phyloP scores from a whole-genome alignment of 495 filamentous ascomycete genomes.

The Hypoxylon lienhwacheense region DNA sequence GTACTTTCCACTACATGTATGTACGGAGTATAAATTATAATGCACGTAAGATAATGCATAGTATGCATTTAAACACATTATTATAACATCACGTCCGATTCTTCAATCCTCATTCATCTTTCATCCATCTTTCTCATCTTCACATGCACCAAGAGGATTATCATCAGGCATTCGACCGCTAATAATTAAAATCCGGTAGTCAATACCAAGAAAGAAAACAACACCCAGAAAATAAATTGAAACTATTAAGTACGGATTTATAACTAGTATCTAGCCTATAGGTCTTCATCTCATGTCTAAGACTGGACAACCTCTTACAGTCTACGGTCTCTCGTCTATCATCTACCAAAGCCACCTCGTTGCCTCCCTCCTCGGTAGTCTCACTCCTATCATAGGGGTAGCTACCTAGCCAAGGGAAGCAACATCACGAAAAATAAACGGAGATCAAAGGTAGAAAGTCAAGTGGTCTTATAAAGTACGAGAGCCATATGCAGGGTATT shows the following conservation, averaged over 20 bases:
- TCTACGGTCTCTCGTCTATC: too few relatives aligned
- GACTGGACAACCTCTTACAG: too few relatives aligned
- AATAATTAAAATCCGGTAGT: neutral
- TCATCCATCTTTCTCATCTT: too few relatives aligned
- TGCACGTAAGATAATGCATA: too few relatives aligned
- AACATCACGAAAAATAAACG: slow-evolving; percentile 2
- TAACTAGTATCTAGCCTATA: too few relatives aligned
- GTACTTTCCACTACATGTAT: too few relatives aligned
- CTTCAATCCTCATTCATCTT: too few relatives aligned
- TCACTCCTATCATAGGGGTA: slow-evolving; percentile 11
- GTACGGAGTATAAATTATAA: too few relatives aligned
- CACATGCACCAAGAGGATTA: neutral
- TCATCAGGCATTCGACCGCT: neutral
- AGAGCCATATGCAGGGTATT: slow-evolving; percentile 22
- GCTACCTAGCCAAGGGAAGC: too few relatives aligned
- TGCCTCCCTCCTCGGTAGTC: slow-evolving; percentile 6
- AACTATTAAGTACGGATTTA: neutral
- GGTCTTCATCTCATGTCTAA: too few relatives aligned
- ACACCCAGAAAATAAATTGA: neutral
- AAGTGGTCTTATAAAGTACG: slow-evolving; percentile 28
- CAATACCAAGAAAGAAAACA: neutral
- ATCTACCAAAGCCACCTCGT: neutral
- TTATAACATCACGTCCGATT: too few relatives aligned
- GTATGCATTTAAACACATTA: too few relatives aligned
- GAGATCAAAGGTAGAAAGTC: slow-evolving; percentile 5